Evolutionary conservation across 768 basidiomycete genomes (phyloP).

Genomic region (Mycena rebaudengoi): DNA sequence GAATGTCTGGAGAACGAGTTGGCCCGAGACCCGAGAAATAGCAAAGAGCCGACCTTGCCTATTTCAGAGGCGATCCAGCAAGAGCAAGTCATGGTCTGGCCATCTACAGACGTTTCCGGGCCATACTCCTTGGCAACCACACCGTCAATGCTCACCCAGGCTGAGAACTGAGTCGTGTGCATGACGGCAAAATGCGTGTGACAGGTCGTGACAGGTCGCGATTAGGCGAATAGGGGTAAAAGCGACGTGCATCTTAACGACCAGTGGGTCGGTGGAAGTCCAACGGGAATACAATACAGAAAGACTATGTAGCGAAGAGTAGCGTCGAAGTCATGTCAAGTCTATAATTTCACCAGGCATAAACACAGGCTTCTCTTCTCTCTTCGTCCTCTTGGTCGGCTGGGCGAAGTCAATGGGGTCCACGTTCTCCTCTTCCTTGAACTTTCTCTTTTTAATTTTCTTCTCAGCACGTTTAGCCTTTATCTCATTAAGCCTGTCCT

Average conservation of each 20-base stretch:
- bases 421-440: not conserved
- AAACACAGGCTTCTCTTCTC: slow-evolving; percentile 1
- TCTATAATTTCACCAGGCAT: slow-evolving; percentile 31
- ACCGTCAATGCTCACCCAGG: slow-evolving; percentile 29
- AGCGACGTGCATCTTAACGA: no score
- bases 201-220: not conserved
- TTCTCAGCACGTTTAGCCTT: slow-evolving; percentile 27
- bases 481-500: slow-evolving; percentile 10
- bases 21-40: not conserved
- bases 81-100: slow-evolving; percentile 27
- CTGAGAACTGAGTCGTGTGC: slow-evolving; percentile 20
- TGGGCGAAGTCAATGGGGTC: slow-evolving; percentile 4
- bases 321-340: slow-evolving; percentile 25
- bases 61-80: slow-evolving; percentile 21
- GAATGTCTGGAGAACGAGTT: slow-evolving; percentile 4
- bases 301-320: no score
- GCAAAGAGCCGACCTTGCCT: not conserved
- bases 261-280: no score
- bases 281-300: no score
- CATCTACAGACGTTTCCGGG: slow-evolving; percentile 25
- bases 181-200: not conserved
- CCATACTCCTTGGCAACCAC: slow-evolving; percentile 18
- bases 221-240: no score
- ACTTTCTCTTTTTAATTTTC: slow-evolving; percentile 3
- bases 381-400: slow-evolving; percentile 27